These are phyloP conservation scores for Amoeboaphelidium occidentale DNA, from an alignment of 371 early-diverging fungal genomes.

Conservation along the genomic window DNA sequence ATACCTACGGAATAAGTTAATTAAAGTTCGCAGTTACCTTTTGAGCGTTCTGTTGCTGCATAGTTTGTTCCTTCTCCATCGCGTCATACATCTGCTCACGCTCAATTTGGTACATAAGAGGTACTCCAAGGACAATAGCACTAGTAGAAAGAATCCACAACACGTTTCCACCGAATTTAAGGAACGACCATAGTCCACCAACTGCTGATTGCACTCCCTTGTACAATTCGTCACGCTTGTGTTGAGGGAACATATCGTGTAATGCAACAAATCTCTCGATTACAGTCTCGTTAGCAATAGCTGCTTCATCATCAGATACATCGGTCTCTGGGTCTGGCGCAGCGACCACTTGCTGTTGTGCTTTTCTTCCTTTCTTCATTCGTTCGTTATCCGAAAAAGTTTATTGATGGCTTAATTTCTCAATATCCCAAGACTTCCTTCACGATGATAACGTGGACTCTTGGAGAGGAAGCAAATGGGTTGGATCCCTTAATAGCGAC, in stretches of 20 bases:
- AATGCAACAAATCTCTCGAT: not conserved
- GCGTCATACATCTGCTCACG: not conserved
- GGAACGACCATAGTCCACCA: not conserved
- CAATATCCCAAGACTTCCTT: slow-evolving; percentile 14
- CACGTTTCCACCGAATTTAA: not conserved
- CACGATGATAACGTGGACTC: slow-evolving; percentile 14
- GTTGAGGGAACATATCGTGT: not conserved
- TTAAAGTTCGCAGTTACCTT: not conserved
- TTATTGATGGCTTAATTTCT: too few relatives aligned
- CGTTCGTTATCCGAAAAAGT: too few relatives aligned
- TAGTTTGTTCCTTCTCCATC: not conserved
- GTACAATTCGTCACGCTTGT: not conserved
- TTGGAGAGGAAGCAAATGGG: slow-evolving; percentile 9
- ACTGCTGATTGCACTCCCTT: not conserved
- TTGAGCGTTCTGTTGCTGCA: not conserved
- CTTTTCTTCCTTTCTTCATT: too few relatives aligned
- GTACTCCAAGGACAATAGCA: not conserved
- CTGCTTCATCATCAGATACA: not conserved
- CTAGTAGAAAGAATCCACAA: not conserved
- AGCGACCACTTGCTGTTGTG: too few relatives aligned
- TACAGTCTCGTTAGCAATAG: not conserved
- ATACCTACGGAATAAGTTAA: too few relatives aligned
- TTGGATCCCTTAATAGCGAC: slow-evolving; percentile 9
- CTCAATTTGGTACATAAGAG: not conserved
- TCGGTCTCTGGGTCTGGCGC: not conserved